Evolutionary conservation across 1,284 basidiomycete species (phyloP).

Genomic region (Malassezia furfur): DNA sequence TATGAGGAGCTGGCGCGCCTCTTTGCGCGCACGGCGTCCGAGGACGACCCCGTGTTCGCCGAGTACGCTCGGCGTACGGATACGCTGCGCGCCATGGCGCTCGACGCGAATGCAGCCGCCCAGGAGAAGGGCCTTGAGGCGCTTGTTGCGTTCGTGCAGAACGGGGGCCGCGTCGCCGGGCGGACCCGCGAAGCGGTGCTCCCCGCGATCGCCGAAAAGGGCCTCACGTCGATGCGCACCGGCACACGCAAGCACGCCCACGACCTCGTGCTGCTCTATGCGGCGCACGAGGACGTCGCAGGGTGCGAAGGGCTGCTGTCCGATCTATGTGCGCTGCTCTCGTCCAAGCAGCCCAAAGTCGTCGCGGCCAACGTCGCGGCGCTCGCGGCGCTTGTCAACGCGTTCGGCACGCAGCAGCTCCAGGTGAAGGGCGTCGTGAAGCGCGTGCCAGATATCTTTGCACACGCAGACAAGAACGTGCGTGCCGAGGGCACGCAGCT

Average conservation of each 20-base stretch:
- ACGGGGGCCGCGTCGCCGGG: conserved; percentile 70
- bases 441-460: conserved; percentile 80
- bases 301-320: conserved; percentile 73
- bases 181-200: conserved; percentile 68
- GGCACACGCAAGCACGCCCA: conserved; percentile 83
- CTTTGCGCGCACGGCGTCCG: conserved; percentile 59
- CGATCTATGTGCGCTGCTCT: conserved; percentile 72
- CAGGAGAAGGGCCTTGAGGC: conserved; percentile 90
- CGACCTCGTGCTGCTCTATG: conserved; percentile 78
- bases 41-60: conserved; percentile 85
- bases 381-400: conserved; percentile 64
- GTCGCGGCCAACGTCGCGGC: conserved; percentile 72
- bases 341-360: conserved; percentile 87
- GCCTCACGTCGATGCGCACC: conserved; percentile 71
- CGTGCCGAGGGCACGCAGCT: conserved; percentile 79
- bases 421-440: conserved; percentile 72
- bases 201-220: conserved; percentile 88
- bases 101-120: conserved; percentile 86
- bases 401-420: conserved; percentile 70
- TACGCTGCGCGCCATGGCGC: conserved; percentile 38
- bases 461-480: conserved; percentile 89
- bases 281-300: conserved; percentile 73
- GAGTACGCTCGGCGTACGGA: conserved; percentile 67
- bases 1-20: conserved; percentile 65
- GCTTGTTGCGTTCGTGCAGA: conserved; percentile 67